Evolutionary conservation across 441 rosid species (phyloP), one percentile per base, ranked within the genome.

Genomic region (Eutrema salsugineum): DNA sequence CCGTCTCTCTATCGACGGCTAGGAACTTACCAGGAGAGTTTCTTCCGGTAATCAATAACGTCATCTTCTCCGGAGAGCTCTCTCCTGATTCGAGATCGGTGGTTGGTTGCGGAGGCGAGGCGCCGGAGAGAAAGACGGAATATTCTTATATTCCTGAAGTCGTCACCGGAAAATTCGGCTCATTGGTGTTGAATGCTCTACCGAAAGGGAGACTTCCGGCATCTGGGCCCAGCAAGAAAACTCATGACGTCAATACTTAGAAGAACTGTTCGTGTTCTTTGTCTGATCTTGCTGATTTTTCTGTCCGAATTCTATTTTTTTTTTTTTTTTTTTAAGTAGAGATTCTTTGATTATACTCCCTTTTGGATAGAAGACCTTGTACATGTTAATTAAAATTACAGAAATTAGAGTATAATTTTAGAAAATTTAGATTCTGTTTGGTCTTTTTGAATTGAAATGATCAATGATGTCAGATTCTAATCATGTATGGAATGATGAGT

Each of bases 151-250:
- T 61, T 17, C 65, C 80, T 46, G 55, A 67, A 61, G 58, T 71
- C 2, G 24, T 57, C 6, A 5, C 77, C 43, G 81, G 82, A 1
- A 80, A 77, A 10, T 76, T 79, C 11, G 85, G 81, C 1, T 73
- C 83, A 0, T 53, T 83, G 84, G 63, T 87, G 73, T 67, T 90
- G 54, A 81, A 70, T 49, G 57, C 74, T 77, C 90, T 90, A 42
- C 94, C 91, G 0, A 90, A 73, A 78, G 89, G 91, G 5, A 4
- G 63, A 0, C 32, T 40, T 32, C 75, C 88, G 1, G 63, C 77
- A 2, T 86, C 93, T 22, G 89, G 78, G 0, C 91, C 96, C 15
- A 82, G 91, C 78, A 67, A 70, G 75, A 75, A 85, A 77, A 77
- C 44, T 77, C 77, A 90, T 57, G 62, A 73, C 55, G 20, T 76